phyloP scores from a whole-genome alignment of 169 alveolate species.

The Plasmodium chabaudi region DNA sequence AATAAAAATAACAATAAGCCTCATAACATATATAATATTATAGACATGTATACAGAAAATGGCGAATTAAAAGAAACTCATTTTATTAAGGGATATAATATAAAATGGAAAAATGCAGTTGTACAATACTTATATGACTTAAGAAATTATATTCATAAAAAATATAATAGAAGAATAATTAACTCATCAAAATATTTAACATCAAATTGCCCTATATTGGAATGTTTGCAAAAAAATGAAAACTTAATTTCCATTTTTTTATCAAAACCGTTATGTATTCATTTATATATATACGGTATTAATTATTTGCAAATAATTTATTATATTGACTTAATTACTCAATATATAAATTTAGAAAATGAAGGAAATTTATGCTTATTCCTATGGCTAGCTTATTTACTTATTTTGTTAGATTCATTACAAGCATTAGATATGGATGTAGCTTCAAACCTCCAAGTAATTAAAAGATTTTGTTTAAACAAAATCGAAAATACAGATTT shows the following conservation, averaged over 20 bases:
- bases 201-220: conserved; percentile 27
- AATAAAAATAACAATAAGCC: neutral
- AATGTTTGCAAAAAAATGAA: conserved; percentile 26
- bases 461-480: conserved; percentile 40
- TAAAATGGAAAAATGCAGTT: conserved; percentile 14
- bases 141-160: conserved; percentile 48
- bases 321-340: conserved; percentile 33
- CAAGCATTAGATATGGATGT: conserved; percentile 57
- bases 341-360: conserved; percentile 6
- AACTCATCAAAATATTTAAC: conserved; percentile 25
- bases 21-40: conserved; percentile 8
- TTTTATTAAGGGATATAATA: neutral
- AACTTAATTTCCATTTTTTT: conserved; percentile 30
- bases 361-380: neutral
- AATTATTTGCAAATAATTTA: conserved; percentile 41
- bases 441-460: conserved; percentile 40
- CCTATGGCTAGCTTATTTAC: conserved; percentile 43
- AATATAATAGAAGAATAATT: conserved; percentile 52
- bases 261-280: conserved; percentile 28
- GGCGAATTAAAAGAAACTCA: conserved; percentile 1
- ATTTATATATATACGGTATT: conserved; percentile 64
- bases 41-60: conserved; percentile 13
- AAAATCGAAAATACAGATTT: conserved; percentile 6
- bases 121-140: conserved; percentile 15
- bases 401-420: conserved; percentile 43